Evolutionary conservation across 2,329 filamentous ascomycete genomes (phyloP).

Genomic region (Escovopsis sp.): DNA sequence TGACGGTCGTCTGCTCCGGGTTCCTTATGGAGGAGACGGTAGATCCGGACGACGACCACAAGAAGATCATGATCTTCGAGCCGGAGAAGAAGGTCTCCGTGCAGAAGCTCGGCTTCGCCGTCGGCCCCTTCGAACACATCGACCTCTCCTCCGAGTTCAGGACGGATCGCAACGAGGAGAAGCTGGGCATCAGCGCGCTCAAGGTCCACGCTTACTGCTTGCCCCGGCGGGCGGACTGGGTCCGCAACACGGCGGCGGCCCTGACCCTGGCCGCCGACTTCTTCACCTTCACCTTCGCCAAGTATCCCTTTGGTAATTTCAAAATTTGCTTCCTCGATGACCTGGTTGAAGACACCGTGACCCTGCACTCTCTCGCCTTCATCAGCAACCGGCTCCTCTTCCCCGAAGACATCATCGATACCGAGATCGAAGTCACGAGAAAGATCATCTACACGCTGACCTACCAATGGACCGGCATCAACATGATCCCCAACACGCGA

Average conservation of each 20-base stretch:
- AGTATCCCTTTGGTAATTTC: conserved; percentile 84
- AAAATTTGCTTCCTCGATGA: conserved; percentile 94
- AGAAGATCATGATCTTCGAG: conserved; percentile 79
- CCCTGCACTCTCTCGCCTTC: conserved; percentile 71
- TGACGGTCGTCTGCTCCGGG: conserved; percentile 83
- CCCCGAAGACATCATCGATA: conserved; percentile 72
- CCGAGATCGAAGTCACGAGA: conserved; percentile 66
- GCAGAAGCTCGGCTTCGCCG: conserved; percentile 81
- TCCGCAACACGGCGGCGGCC: conserved; percentile 75
- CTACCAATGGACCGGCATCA: conserved; percentile 88
- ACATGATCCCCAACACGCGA: conserved; percentile 70
- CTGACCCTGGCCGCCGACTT: conserved; percentile 80
- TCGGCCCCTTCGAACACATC: conserved; percentile 89
- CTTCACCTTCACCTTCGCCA: conserved; percentile 75
- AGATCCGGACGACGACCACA: conserved; percentile 61
- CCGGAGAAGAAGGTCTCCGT: conserved; percentile 62
- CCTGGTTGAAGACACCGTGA: conserved; percentile 56
- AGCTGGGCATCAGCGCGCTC: conserved; percentile 74
- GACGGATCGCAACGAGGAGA: conserved; percentile 81
- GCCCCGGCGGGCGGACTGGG: conserved; percentile 65
- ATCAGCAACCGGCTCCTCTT: conserved; percentile 79
- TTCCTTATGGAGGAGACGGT: conserved; percentile 71
- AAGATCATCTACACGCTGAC: conserved; percentile 72
- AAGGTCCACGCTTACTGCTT: conserved; percentile 87
- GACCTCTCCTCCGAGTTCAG: conserved; percentile 75